phyloP scores from a whole-genome alignment of 176 grass and related monocot genomes.

The Paspalum vaginatum region DNA sequence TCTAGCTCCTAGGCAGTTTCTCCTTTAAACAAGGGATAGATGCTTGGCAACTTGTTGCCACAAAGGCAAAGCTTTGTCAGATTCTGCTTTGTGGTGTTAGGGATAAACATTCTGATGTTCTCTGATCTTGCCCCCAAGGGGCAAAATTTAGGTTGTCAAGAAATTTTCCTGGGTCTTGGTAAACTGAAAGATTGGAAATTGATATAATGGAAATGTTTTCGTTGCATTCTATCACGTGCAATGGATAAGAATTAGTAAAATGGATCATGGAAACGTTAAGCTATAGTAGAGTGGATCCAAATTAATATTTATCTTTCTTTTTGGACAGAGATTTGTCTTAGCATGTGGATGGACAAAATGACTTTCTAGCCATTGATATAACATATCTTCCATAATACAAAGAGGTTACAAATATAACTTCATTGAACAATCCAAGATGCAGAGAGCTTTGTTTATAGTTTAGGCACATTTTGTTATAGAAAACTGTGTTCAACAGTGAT shows the following conservation, averaged over 20 bases:
- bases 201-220: neutral
- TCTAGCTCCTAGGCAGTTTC: neutral
- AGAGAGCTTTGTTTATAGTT: neutral
- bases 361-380: neutral
- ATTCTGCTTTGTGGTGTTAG: neutral
- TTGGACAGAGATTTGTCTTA: neutral
- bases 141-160: neutral
- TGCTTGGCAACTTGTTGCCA: slow-evolving; percentile 9
- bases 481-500: too few relatives aligned
- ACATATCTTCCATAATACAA: neutral
- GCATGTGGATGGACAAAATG: neutral
- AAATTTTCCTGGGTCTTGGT: neutral
- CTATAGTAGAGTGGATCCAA: too few relatives aligned
- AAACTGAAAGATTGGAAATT: neutral
- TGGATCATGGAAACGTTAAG: neutral
- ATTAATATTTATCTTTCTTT: too few relatives aligned
- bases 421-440: neutral
- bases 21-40: slow-evolving; percentile 10
- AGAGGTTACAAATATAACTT: neutral
- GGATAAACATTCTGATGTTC: neutral
- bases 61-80: slow-evolving; percentile 6
- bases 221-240: too few relatives aligned
- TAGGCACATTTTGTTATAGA: too few relatives aligned
- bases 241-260: neutral
- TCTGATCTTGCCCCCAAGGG: neutral